Conservation (phyloP, 441 rosid genomes). For the Metrosideros polymorpha region DNA sequence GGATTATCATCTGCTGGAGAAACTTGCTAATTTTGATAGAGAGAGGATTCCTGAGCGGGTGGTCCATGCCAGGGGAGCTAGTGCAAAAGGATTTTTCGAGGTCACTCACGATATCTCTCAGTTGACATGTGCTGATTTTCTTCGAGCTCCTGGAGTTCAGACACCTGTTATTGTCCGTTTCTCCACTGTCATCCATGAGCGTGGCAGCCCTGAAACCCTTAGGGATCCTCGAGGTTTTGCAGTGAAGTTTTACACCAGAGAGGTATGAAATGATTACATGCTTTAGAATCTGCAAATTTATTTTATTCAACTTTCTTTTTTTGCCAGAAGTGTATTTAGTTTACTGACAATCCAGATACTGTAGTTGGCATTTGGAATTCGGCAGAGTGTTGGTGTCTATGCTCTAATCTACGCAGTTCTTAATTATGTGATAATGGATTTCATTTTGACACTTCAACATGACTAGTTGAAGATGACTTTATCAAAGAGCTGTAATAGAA, state of each 20-base stretch:
- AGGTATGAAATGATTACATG: slow-evolving; percentile 28
- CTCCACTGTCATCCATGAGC: slow-evolving; percentile 87
- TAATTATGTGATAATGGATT: neutral
- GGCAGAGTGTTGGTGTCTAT: neutral
- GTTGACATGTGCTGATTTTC: slow-evolving; percentile 89
- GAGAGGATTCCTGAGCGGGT: slow-evolving; percentile 96
- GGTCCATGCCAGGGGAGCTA: slow-evolving; percentile 97
- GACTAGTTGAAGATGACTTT: neutral
- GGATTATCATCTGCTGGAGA: slow-evolving; percentile 91
- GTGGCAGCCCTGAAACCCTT: slow-evolving; percentile 91
- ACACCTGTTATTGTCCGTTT: slow-evolving; percentile 87
- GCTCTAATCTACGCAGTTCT: neutral
- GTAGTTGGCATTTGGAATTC: neutral
- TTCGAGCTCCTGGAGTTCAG: slow-evolving; percentile 88
- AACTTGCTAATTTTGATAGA: slow-evolving; percentile 87
- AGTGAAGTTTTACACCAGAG: slow-evolving; percentile 94
- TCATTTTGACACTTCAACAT: neutral
- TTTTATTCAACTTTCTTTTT: neutral
- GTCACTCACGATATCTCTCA: slow-evolving; percentile 57
- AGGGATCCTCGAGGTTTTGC: slow-evolving; percentile 98
- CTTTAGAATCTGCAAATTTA: neutral
- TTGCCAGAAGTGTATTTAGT: neutral
- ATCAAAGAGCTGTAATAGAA: neutral
- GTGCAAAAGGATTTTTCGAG: slow-evolving; percentile 64
- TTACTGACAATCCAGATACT: neutral